These are phyloP conservation scores for Crithidia acanthocephali DNA, from an alignment of 208 protist genomes.

Conservation along the genomic window DNA sequence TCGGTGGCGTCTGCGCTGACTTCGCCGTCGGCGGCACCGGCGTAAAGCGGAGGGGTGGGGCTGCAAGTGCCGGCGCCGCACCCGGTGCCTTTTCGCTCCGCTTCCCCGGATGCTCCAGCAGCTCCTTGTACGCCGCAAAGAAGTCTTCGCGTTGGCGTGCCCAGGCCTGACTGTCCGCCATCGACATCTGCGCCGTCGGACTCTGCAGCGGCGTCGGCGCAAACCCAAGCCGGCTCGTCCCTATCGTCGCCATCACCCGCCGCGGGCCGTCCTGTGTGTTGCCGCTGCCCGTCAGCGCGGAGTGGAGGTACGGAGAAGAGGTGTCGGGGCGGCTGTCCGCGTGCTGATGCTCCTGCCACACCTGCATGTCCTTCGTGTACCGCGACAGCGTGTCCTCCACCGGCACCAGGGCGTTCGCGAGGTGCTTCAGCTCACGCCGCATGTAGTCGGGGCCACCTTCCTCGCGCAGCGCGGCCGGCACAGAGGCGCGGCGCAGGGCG, in stretches of 20 bases:
- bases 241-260: constrained; percentile 52
- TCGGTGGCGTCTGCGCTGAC: not conserved
- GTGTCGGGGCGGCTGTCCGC: constrained; percentile 13
- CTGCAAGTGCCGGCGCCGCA: constrained; percentile 1
- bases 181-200: constrained; percentile 43
- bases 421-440: constrained; percentile 38
- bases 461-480: constrained; percentile 54
- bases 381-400: constrained; percentile 29
- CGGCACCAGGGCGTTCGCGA: constrained; percentile 15
- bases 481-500: constrained; percentile 33
- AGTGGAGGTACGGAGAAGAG: constrained; percentile 12
- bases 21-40: constrained; percentile 1
- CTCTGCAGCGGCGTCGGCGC: constrained; percentile 51
- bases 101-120: constrained; percentile 14
- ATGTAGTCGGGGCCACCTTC: constrained; percentile 76
- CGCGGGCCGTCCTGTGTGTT: constrained; percentile 25
- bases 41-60: constrained; percentile 15
- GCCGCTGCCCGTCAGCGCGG: not conserved
- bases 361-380: constrained; percentile 34
- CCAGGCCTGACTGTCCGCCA: constrained; percentile 56
- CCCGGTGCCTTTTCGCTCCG: not conserved
- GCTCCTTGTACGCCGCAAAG: constrained; percentile 46
- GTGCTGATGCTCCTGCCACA: constrained; percentile 38
- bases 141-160: constrained; percentile 60
- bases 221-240: constrained; percentile 53